phyloP scores from a whole-genome alignment of 2,329 filamentous ascomycete genomes.

The Beauveria brongniartii region DNA sequence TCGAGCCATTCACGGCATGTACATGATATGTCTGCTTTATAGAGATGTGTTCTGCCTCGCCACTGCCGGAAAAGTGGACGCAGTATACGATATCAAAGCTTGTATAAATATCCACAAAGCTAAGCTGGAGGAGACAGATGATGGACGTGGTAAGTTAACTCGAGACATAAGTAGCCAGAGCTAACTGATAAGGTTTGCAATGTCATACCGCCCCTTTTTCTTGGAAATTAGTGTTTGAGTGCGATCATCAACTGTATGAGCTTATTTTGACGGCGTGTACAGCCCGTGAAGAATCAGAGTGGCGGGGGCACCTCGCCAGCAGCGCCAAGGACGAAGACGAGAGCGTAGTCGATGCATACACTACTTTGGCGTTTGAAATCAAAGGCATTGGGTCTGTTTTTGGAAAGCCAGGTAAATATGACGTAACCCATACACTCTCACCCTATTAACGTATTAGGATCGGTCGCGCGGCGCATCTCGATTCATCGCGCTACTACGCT shows the following conservation, averaged over 20 bases:
- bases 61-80: conserved; percentile 52
- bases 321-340: conserved; percentile 41
- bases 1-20: conserved; percentile 62
- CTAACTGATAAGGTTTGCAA: conserved; percentile 57
- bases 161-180: not conserved
- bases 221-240: conserved; percentile 86
- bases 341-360: conserved; percentile 35
- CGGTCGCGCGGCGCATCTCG: conserved; percentile 60
- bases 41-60: conserved; percentile 72
- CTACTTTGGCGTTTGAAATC: conserved; percentile 60
- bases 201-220: conserved; percentile 80
- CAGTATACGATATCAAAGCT: conserved; percentile 64
- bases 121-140: conserved; percentile 64
- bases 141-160: conserved; percentile 55
- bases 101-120: conserved; percentile 61
- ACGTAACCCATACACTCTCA: not conserved
- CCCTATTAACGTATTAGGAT: conserved; percentile 34
- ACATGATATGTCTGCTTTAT: conserved; percentile 82
- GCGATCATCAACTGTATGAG: conserved; percentile 69
- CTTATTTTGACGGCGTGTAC: conserved; percentile 82
- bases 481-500: conserved; percentile 72
- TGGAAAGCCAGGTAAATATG: conserved; percentile 54
- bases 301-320: conserved; percentile 60
- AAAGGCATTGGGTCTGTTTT: conserved; percentile 68
- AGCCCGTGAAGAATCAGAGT: conserved; percentile 67